Percentiles rank a stretch among this genome's conserved stretches.
Conservation (phyloP, 2,329 filamentous ascomycete genomes). For the Blastomyces emzantsi region DNA sequence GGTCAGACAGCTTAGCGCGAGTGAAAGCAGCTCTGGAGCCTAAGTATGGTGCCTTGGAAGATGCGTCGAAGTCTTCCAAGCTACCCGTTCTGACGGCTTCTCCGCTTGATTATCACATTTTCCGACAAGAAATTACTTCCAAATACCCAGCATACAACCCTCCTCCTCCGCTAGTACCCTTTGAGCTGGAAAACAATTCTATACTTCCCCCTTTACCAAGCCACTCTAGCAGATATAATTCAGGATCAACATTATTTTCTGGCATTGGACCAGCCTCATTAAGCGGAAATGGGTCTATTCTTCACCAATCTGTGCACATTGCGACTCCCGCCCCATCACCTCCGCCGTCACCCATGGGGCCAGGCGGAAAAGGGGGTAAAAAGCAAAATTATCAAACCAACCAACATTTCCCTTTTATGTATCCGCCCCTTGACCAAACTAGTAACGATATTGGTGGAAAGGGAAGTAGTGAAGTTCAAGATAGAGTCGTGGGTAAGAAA, state of each 20-base stretch:
- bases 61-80: conserved; percentile 23
- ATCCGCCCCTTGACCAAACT: conserved; percentile 79
- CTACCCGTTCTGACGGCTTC: conserved; percentile 84
- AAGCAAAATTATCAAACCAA: conserved; percentile 99
- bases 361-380: conserved; percentile 83
- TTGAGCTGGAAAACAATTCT: conserved; percentile 85
- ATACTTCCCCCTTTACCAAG: conserved; percentile 75
- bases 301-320: conserved; percentile 94
- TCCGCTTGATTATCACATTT: conserved; percentile 90
- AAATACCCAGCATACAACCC: conserved; percentile 97
- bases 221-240: conserved; percentile 55
- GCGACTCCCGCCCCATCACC: conserved; percentile 96
- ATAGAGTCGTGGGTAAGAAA: conserved; percentile 57
- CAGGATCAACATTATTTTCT: conserved; percentile 54
- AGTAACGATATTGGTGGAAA: conserved; percentile 90
- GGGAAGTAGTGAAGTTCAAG: conserved; percentile 62
- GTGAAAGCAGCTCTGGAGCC: conserved; percentile 61
- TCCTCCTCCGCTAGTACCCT: conserved; percentile 68
- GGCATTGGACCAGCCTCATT: conserved; percentile 42
- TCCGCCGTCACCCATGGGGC: conserved; percentile 77
- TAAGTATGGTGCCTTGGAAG: conserved; percentile 40
- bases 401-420: conserved; percentile 96
- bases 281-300: conserved; percentile 56
- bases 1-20: conserved; percentile 60
- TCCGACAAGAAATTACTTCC: conserved; percentile 91